These are phyloP conservation scores for Zhuliangozyma blackwelliae DNA, from an alignment of 1,139 yeast species.

Conservation along the genomic window DNA sequence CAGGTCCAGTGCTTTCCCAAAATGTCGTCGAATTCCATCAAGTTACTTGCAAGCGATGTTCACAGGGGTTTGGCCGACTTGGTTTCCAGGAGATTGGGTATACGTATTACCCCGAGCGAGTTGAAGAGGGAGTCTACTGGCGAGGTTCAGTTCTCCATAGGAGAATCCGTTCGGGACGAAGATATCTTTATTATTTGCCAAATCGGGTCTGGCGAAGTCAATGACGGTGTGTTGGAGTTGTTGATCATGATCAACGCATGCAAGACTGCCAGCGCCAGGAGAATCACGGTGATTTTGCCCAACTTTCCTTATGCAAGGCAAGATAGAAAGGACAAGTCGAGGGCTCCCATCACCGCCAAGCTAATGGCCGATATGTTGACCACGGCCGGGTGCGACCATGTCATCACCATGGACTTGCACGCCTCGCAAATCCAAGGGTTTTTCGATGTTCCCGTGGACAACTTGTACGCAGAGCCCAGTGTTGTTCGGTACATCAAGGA, in stretches of 20 bases:
- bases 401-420: constrained; percentile 78
- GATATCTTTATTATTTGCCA: constrained; percentile 92
- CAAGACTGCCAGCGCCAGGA: constrained; percentile 72
- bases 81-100: constrained; percentile 63
- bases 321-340: constrained; percentile 74
- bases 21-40: constrained; percentile 82
- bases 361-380: constrained; percentile 70
- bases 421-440: constrained; percentile 86
- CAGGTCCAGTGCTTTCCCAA: too few relatives aligned
- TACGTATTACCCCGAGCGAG: constrained; percentile 60
- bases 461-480: constrained; percentile 75
- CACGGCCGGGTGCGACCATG: constrained; percentile 79
- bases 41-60: constrained; percentile 83
- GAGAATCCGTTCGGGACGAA: constrained; percentile 91
- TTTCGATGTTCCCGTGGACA: constrained; percentile 77
- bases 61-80: constrained; percentile 83
- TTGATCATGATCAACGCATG: constrained; percentile 73
- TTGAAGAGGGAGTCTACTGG: constrained; percentile 69
- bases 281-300: constrained; percentile 76
- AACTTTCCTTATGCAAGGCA: constrained; percentile 83
- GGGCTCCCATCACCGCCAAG: constrained; percentile 82
- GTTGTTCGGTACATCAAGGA: constrained; percentile 66
- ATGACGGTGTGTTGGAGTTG: constrained; percentile 69
- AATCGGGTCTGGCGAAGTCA: constrained; percentile 78
- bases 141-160: constrained; percentile 70